Evolutionary conservation across 495 filamentous ascomycete species (phyloP).

Genomic region (Xylaria bambusicola): DNA sequence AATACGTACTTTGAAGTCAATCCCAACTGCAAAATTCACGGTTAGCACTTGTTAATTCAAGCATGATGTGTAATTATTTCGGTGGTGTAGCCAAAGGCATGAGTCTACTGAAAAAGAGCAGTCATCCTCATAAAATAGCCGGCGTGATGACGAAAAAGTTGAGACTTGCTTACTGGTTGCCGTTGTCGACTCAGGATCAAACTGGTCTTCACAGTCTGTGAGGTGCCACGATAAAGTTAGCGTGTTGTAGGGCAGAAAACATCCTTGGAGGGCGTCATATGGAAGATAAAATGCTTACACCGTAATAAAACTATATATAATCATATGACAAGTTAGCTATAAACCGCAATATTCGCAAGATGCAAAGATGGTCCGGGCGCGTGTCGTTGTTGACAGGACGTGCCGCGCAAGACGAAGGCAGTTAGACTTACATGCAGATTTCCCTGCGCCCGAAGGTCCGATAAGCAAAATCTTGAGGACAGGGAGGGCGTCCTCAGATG

Average conservation of each 20-base stretch:
- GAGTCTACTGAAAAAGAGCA: not conserved
- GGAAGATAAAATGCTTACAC: constrained; percentile 34
- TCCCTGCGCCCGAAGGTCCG: constrained; percentile 56
- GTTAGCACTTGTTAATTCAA: not conserved
- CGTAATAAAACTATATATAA: constrained; percentile 30
- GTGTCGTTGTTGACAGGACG: not conserved
- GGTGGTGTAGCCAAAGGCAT: not conserved
- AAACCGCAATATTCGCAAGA: not conserved
- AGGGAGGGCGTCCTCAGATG: constrained; percentile 49
- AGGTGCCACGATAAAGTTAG: not conserved
- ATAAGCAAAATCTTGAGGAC: constrained; percentile 56
- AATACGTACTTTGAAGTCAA: constrained; percentile 59
- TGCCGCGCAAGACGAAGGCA: not conserved
- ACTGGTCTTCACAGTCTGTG: constrained; percentile 60
- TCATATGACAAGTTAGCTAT: constrained; percentile 13
- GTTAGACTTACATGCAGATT: constrained; percentile 53
- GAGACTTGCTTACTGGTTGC: constrained; percentile 43
- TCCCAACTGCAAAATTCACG: constrained; percentile 39
- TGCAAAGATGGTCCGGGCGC: not conserved
- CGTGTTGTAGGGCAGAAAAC: too few relatives aligned
- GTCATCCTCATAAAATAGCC: not conserved
- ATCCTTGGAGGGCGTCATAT: not conserved
- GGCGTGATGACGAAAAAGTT: not conserved
- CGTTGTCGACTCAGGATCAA: constrained; percentile 57
- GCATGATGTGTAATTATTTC: too few relatives aligned